Evolutionary conservation across 345 rosid genomes (phyloP), one percentile per base, ranked within the genome.

Genomic region (Citrus glauca): DNA sequence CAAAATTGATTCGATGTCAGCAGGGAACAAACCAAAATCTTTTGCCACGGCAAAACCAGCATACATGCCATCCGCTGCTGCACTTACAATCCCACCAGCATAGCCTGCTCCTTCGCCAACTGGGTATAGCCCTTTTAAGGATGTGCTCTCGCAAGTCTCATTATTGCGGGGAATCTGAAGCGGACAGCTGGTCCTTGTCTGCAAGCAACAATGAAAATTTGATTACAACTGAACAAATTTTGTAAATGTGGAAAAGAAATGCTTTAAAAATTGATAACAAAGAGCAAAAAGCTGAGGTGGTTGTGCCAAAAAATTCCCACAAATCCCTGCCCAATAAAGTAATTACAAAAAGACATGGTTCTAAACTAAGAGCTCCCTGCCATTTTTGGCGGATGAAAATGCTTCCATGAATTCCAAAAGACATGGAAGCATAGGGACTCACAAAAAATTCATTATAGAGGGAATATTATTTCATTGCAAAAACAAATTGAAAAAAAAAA

Each of bases 61-160:
- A 71, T 87, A 87, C 97, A 93, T 91, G 79, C 99, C 99, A 81
- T 96, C 99, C 42, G 90, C 97, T 69, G 98, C 99, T 19, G 99
- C 98, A 85, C 98, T 96, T 35, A 96, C 97, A 77, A 96, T 96
- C 35, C 99, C 98, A 74, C 99, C 98, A 32, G 99, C 97, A 78
- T 96, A 96, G 37, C 99, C 99, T 77, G 98, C 99, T 82, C 99
- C 99, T 91, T 96, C 99, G 40, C 99, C 99, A 37, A 91, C 83
- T 42, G 97, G 98, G 78, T 96, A 96, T 24, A 96, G 91, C 78
- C 97, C 97, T 85, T 88, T 88, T 67, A 93, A 69, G 7, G 95
- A 92, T 2, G 84, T 80, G 81, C 98, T 91, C 86, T 95, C 98
- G 27, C 85, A 93, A 1, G 97, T 92, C 71, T 90, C 92, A 74